Evolutionary conservation across 2,329 filamentous ascomycete genomes (phyloP).

Genomic region (Verticillium longisporum): DNA sequence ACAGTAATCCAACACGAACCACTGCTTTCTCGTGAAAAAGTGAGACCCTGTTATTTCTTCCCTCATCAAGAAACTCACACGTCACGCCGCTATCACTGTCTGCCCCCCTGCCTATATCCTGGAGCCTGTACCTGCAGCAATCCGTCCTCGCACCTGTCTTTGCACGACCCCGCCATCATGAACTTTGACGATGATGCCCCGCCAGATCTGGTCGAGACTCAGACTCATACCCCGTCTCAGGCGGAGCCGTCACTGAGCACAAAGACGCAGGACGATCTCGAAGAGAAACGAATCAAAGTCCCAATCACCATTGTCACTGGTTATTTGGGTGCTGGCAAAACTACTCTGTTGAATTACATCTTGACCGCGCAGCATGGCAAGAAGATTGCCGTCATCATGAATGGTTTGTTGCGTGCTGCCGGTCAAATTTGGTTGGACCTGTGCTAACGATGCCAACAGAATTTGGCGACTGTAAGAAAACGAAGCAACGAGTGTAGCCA

Average conservation of each 20-base stretch:
- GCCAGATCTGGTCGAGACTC: constrained; percentile 53
- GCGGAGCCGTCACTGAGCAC: constrained; percentile 20
- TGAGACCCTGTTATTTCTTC: too few species aligned
- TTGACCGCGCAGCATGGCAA: constrained; percentile 92
- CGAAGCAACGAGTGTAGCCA: constrained; percentile 7
- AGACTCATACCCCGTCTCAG: constrained; percentile 10
- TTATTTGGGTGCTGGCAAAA: constrained; percentile 93
- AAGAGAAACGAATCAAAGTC: constrained; percentile 57
- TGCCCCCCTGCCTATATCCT: too few species aligned
- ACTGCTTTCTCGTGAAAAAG: too few species aligned
- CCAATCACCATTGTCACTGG: constrained; percentile 84
- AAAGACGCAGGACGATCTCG: constrained; percentile 28
- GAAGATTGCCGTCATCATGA: constrained; percentile 96
- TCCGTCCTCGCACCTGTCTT: not conserved
- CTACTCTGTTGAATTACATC: constrained; percentile 92
- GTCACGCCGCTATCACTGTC: too few species aligned
- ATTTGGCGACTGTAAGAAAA: constrained; percentile 67
- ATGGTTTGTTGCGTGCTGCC: constrained; percentile 45
- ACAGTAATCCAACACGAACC: too few species aligned
- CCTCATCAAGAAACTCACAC: too few species aligned
- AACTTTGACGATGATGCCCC: constrained; percentile 61
- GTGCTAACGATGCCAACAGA: constrained; percentile 38
- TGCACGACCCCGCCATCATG: constrained; percentile 31
- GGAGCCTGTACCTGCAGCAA: not conserved
- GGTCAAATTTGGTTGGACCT: not conserved